Percentiles rank a stretch among this genome's conserved stretches.
Conservation (phyloP, 108 stramenopile genomes). For the Nannochloropsis gaditana region DNA sequence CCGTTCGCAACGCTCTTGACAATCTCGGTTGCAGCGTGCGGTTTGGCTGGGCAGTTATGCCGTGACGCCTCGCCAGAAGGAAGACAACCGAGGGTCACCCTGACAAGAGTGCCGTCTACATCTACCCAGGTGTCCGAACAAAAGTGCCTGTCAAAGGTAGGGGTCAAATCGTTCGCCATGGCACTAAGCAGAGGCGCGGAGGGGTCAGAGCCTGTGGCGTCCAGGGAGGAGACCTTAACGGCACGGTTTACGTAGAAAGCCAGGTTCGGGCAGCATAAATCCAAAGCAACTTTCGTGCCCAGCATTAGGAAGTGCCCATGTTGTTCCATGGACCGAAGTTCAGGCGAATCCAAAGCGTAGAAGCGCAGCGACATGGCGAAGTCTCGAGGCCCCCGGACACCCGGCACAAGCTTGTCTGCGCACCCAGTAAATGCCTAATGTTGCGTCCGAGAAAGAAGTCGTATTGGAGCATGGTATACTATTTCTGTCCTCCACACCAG, state of each 20-base stretch:
- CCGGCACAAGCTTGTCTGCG: too few relatives aligned
- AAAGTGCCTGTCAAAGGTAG: background rate
- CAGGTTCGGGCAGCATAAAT: background rate
- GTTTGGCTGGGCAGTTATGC: constrained; percentile 53
- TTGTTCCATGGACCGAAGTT: background rate
- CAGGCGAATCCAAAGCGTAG: background rate
- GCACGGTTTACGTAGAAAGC: constrained; percentile 7
- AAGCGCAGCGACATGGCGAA: background rate
- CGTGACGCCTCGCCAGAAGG: constrained; percentile 38
- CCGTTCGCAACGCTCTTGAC: constrained; percentile 38
- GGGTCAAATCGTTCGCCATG: background rate
- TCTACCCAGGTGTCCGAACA: background rate
- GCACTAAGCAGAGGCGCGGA: background rate
- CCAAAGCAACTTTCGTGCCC: constrained; percentile 14
- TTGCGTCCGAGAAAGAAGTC: too few relatives aligned
- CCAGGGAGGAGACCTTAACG: constrained; percentile 11
- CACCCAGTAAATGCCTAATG: too few relatives aligned
- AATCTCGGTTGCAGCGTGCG: constrained; percentile 51
- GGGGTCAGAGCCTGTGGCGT: background rate
- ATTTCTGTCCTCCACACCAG: too few relatives aligned
- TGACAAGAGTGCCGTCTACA: background rate
- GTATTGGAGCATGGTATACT: too few relatives aligned
- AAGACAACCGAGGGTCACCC: constrained; percentile 3
- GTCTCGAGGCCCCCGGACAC: too few relatives aligned
- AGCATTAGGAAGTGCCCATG: constrained; percentile 10